Percentiles rank a stretch among this genome's conserved stretches.
Evolutionary conservation across 2,329 filamentous ascomycete species (phyloP).

Genomic region (Colletotrichum sp.): DNA sequence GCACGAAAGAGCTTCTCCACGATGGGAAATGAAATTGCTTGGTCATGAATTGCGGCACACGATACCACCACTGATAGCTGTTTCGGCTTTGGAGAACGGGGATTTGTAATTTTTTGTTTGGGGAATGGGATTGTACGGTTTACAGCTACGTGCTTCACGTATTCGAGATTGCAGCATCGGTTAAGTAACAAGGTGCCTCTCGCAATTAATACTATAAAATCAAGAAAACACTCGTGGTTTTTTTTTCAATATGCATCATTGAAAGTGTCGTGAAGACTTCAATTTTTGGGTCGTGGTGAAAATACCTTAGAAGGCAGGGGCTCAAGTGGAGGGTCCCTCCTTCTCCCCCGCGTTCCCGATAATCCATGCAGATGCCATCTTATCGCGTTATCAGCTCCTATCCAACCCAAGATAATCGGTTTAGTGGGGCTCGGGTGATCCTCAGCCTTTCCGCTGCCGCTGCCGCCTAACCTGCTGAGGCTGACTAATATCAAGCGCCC

Average conservation of each 20-base stretch:
- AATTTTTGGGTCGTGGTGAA: background rate
- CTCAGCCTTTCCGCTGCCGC: constrained; percentile 7
- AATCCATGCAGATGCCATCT: background rate
- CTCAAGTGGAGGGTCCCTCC: background rate
- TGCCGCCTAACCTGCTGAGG: background rate
- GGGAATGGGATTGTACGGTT: background rate
- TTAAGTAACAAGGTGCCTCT: background rate
- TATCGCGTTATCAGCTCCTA: background rate
- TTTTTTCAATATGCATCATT: no score
- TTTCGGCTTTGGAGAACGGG: background rate
- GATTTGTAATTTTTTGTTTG: background rate
- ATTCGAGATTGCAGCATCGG: background rate
- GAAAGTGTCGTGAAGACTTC: background rate
- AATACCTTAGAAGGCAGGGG: background rate
- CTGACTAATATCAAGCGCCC: constrained; percentile 21
- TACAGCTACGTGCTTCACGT: background rate
- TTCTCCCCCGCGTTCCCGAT: constrained; percentile 2
- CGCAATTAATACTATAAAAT: background rate
- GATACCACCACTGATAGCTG: constrained; percentile 1
- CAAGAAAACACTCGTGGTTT: background rate
- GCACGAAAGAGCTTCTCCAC: constrained; percentile 56
- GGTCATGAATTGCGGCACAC: constrained; percentile 20
- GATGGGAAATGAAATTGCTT: constrained; percentile 25
- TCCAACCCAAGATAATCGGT: background rate
- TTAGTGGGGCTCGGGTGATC: constrained; percentile 1